Evolutionary conservation across 768 basidiomycete species (phyloP).

Genomic region (Galerina sulciceps): DNA sequence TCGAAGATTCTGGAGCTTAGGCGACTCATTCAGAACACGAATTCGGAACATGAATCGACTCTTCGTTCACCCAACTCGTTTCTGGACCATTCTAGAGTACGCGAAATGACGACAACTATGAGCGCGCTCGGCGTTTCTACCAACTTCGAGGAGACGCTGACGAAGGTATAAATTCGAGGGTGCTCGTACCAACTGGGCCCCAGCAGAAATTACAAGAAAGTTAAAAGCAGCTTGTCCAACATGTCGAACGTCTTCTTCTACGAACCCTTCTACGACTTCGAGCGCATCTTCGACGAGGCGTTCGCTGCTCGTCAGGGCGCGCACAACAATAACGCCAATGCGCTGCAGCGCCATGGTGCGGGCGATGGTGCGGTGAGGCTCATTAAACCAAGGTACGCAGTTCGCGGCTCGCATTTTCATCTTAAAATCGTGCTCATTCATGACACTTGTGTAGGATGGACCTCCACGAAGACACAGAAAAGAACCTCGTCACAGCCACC

Average conservation of each 20-base stretch:
- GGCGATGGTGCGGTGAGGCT: slow-evolving; percentile 21
- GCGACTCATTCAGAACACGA: no score
- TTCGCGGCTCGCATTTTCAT: background rate
- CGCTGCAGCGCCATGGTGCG: slow-evolving; percentile 8
- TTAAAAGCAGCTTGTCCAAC: background rate
- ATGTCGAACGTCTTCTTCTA: slow-evolving; percentile 25
- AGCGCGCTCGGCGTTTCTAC: background rate
- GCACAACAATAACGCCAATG: slow-evolving; percentile 1
- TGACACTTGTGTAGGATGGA: slow-evolving; percentile 48
- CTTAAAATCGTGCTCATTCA: background rate
- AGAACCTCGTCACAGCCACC: slow-evolving; percentile 52
- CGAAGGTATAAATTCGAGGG: background rate
- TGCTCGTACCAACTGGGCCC: no score
- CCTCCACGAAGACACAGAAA: slow-evolving; percentile 50
- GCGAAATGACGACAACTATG: background rate
- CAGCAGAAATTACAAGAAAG: background rate
- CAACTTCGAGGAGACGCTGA: background rate
- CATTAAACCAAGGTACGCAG: slow-evolving; percentile 36
- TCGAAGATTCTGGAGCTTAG: no score
- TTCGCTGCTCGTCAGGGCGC: slow-evolving; percentile 10
- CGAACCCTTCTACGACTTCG: slow-evolving; percentile 44
- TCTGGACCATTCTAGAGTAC: background rate
- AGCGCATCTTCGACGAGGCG: slow-evolving; percentile 42
- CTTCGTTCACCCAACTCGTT: background rate
- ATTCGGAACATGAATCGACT: no score